These are phyloP conservation scores for Vigna hirtella DNA, from an alignment of 306 rosid genomes.

Conservation along the genomic window DNA sequence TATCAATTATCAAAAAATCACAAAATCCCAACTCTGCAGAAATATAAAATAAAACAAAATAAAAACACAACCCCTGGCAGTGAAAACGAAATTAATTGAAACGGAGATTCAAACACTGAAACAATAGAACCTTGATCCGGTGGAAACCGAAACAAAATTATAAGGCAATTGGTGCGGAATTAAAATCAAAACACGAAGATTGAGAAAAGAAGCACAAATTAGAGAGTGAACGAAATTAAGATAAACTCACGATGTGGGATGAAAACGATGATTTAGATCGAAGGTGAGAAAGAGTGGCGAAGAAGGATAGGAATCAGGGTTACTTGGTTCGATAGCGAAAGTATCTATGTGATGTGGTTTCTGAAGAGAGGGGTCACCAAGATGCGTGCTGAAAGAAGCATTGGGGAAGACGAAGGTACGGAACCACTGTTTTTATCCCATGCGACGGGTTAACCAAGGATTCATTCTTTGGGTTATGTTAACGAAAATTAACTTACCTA, in stretches of 20 bases:
- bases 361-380: not conserved
- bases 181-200: not conserved
- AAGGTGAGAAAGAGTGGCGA: not conserved
- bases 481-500: too few relatives aligned
- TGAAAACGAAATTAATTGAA: not conserved
- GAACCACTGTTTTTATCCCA: not conserved
- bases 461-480: not conserved
- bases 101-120: not conserved
- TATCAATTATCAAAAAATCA: conserved; percentile 1
- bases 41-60: not conserved
- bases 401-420: not conserved
- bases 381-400: conserved; percentile 10
- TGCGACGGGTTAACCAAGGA: not conserved
- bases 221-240: not conserved
- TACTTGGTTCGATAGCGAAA: not conserved
- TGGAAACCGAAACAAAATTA: not conserved
- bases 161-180: not conserved
- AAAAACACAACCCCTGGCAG: not conserved
- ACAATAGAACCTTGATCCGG: conserved; percentile 4
- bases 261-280: not conserved
- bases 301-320: not conserved
- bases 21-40: not conserved
- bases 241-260: not conserved
- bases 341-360: not conserved
- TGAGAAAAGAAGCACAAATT: not conserved